Percentiles rank a stretch among this genome's conserved stretches.
These are phyloP conservation scores for Torulaspora globosa DNA, from an alignment of 1,139 yeast genomes.

Conservation along the genomic window DNA sequence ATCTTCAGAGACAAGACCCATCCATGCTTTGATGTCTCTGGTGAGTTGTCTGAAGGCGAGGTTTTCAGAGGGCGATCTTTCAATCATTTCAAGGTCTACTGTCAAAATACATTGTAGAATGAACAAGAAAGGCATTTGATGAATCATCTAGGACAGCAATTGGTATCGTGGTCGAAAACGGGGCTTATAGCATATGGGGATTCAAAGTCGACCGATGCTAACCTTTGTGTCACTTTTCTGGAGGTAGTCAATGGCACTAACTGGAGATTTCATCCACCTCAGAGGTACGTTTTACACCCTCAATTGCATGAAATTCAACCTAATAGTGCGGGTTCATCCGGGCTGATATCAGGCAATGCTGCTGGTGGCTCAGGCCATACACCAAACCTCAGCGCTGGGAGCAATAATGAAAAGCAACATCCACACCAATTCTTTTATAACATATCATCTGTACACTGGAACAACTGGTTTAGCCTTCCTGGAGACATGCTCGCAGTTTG, in stretches of 20 bases:
- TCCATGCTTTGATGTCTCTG: not conserved
- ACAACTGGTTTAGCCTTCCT: conserved; percentile 36
- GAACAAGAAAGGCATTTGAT: conserved; percentile 2
- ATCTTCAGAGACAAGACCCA: not conserved
- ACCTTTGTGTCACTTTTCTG: conserved; percentile 35
- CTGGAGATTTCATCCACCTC: conserved; percentile 38
- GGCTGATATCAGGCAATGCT: conserved; percentile 2
- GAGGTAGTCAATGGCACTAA: conserved; percentile 38
- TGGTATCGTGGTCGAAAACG: conserved; percentile 36
- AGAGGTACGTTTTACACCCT: conserved; percentile 34
- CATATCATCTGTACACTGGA: conserved; percentile 35
- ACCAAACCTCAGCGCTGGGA: conserved; percentile 11
- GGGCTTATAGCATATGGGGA: conserved; percentile 38
- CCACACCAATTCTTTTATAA: conserved; percentile 29
- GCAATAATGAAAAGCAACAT: conserved; percentile 15
- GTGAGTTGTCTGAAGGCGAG: not conserved
- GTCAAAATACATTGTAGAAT: not conserved
- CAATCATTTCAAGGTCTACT: not conserved
- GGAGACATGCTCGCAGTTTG: conserved; percentile 38
- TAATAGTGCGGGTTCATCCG: conserved; percentile 1
- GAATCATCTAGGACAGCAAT: conserved; percentile 15
- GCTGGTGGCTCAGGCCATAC: conserved; percentile 14
- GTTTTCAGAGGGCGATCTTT: conserved; percentile 1
- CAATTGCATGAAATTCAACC: conserved; percentile 29
- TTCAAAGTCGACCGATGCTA: conserved; percentile 30